phyloP scores from a whole-genome alignment of 306 rosid species.

The Parietaria judaica region DNA sequence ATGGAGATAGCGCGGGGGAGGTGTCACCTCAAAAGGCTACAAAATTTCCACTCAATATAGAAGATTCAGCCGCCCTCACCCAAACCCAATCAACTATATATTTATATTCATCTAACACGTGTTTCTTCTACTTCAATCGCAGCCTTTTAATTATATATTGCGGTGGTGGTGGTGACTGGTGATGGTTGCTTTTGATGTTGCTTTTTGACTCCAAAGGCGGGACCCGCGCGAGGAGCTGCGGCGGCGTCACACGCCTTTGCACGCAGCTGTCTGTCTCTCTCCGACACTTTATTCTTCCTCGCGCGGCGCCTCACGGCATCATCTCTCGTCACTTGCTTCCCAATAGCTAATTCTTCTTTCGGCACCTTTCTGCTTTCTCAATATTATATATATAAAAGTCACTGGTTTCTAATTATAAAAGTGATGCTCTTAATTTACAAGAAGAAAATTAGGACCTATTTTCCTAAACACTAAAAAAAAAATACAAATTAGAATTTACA shows the following conservation, averaged over 20 bases:
- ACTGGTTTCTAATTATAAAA: too few species aligned
- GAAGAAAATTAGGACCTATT: too few species aligned
- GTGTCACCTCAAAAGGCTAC: slow-evolving; percentile 37
- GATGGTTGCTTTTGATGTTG: neutral
- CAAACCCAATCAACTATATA: slow-evolving; percentile 11
- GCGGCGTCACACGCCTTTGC: slow-evolving; percentile 5
- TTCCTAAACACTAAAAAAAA: too few species aligned
- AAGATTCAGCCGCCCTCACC: slow-evolving; percentile 38
- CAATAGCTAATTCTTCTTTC: too few species aligned
- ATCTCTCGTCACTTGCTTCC: neutral
- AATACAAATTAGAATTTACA: too few species aligned
- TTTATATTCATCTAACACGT: neutral
- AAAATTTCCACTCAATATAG: slow-evolving; percentile 19
- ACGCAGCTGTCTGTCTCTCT: slow-evolving; percentile 30
- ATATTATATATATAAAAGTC: too few species aligned
- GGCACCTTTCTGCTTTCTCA: too few species aligned
- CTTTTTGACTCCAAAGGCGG: slow-evolving; percentile 15
- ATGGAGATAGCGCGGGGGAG: slow-evolving; percentile 2
- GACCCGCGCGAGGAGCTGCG: slow-evolving; percentile 12
- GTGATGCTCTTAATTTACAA: too few species aligned
- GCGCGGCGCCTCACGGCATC: slow-evolving; percentile 2
- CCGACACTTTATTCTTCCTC: slow-evolving; percentile 40
- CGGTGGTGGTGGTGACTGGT: slow-evolving; percentile 21
- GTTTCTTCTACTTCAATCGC: neutral
- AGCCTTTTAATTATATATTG: neutral